Conservation (phyloP, 345 rosid species). For the Melaleuca quinquenervia region DNA sequence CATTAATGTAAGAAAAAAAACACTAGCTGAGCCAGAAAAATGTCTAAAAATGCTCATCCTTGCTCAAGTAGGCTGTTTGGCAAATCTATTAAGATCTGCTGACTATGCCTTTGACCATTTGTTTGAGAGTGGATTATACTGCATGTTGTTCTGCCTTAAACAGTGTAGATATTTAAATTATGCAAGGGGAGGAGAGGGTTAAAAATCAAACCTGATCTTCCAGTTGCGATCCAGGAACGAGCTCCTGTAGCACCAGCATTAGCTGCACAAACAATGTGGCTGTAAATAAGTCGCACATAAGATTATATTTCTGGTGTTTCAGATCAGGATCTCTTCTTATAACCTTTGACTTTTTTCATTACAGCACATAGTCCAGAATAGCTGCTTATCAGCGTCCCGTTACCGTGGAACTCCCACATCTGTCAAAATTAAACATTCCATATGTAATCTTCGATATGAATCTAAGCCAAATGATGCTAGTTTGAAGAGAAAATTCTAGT, state of each 20-base stretch:
- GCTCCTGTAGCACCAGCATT: conserved; percentile 32
- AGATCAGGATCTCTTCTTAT: not conserved
- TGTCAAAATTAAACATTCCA: conserved; percentile 12
- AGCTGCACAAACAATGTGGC: not conserved
- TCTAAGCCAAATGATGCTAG: not conserved
- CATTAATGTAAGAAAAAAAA: not conserved
- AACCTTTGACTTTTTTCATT: conserved; percentile 47
- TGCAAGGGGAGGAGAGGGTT: not conserved
- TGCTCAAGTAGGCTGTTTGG: not conserved
- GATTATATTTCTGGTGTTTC: not conserved
- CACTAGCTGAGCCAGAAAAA: not conserved
- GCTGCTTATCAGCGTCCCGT: conserved; percentile 57
- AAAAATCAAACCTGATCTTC: conserved; percentile 41
- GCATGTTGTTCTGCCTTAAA: not conserved
- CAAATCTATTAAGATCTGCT: not conserved
- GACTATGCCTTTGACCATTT: not conserved
- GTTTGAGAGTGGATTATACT: not conserved
- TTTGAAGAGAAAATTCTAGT: not conserved
- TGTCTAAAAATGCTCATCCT: not conserved
- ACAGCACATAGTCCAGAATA: conserved; percentile 84
- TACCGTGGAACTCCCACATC: conserved; percentile 69
- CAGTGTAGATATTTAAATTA: not conserved
- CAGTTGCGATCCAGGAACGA: conserved; percentile 87
- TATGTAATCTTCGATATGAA: not conserved
- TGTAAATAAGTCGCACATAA: not conserved